Evolutionary conservation across 2,329 filamentous ascomycete genomes (phyloP).

Genomic region (Trichoderma sp.): DNA sequence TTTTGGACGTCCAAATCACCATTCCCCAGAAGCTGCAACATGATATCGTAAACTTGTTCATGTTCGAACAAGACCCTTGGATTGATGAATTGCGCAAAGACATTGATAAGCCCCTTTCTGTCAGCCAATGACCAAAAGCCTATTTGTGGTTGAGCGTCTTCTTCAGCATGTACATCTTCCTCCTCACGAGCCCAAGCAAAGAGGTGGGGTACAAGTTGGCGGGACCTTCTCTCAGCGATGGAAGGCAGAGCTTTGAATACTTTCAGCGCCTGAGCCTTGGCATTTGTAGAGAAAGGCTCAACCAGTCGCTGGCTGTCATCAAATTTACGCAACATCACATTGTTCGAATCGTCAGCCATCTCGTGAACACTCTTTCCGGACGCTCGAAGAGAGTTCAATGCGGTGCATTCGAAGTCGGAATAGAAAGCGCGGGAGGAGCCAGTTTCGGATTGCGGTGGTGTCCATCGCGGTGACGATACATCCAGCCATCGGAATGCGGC

Average conservation of each 20-base stretch:
- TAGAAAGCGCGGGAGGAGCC: constrained; percentile 40
- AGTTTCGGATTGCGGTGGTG: constrained; percentile 39
- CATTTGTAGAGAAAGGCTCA: constrained; percentile 49
- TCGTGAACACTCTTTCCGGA: constrained; percentile 51
- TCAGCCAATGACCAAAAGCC: constrained; percentile 70
- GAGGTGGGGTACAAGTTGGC: constrained; percentile 80
- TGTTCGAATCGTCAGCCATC: constrained; percentile 50
- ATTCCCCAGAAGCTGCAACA: constrained; percentile 75
- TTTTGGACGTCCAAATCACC: constrained; percentile 90
- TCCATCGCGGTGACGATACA: constrained; percentile 53
- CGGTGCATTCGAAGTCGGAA: constrained; percentile 83
- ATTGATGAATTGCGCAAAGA: constrained; percentile 85
- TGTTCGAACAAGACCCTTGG: constrained; percentile 78
- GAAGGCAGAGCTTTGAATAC: constrained; percentile 70
- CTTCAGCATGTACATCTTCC: constrained; percentile 38
- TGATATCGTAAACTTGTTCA: constrained; percentile 69
- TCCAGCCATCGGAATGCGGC: constrained; percentile 78
- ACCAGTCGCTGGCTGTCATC: constrained; percentile 58
- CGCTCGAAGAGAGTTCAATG: constrained; percentile 59
- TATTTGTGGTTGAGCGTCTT: constrained; percentile 33
- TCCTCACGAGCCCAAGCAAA: constrained; percentile 70
- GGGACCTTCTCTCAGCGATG: constrained; percentile 81
- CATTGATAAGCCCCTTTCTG: constrained; percentile 73
- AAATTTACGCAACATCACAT: constrained; percentile 62
- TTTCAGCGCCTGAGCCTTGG: constrained; percentile 74